These are phyloP conservation scores for Xylariales sp. DNA, from an alignment of 2,329 filamentous ascomycete species.

Conservation along the genomic window DNA sequence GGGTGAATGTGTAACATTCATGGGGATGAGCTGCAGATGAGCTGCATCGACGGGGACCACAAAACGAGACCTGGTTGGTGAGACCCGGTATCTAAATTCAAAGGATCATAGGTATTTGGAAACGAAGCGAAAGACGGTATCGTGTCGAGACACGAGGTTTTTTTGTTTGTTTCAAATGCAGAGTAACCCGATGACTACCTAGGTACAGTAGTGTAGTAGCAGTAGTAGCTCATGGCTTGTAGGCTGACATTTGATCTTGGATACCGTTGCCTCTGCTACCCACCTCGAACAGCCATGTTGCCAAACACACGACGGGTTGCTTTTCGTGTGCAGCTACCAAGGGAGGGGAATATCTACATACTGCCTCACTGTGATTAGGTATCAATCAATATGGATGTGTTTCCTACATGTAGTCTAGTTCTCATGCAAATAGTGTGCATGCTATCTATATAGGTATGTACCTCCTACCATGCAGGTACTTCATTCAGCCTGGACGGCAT, in stretches of 20 bases:
- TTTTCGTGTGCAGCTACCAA: conserved; percentile 6
- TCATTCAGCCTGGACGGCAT: conserved; percentile 14
- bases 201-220: too few relatives aligned
- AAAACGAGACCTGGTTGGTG: conserved; percentile 10
- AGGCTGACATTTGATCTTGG: conserved; percentile 5
- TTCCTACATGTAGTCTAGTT: too few relatives aligned
- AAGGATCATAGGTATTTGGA: conserved; percentile 27
- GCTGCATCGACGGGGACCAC: conserved; percentile 30
- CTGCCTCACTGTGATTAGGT: too few relatives aligned
- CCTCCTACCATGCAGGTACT: conserved; percentile 1
- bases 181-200: conserved; percentile 12
- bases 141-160: conserved; percentile 23
- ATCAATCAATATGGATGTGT: too few relatives aligned
- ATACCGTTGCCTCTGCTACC: background rate
- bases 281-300: background rate
- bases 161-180: conserved; percentile 20
- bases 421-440: background rate
- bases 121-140: conserved; percentile 11
- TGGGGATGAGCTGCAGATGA: conserved; percentile 37
- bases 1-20: conserved; percentile 35
- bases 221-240: background rate
- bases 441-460: background rate
- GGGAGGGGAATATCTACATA: background rate
- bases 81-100: conserved; percentile 1
- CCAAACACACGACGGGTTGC: conserved; percentile 1